A percentile compares a stretch with the other conserved stretches of the same genome.
Conservation (phyloP, 2,329 filamentous ascomycete species). For the Podosphaera xanthii region DNA sequence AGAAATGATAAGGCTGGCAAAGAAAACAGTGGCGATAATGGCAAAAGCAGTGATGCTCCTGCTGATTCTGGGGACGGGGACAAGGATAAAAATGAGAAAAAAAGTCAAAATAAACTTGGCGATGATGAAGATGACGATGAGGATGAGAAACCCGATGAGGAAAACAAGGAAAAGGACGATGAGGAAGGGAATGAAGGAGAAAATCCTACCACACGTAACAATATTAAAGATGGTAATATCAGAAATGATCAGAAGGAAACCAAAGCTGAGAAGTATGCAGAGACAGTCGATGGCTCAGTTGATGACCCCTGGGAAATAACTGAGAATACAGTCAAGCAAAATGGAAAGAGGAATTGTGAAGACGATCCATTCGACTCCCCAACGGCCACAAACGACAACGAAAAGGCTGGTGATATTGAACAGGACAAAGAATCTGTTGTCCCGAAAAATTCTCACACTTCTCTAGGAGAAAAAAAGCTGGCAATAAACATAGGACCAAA, state of each 20-base stretch:
- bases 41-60: neutral
- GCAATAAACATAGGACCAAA: no score
- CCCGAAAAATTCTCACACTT: no score
- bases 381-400: no score
- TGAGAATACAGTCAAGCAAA: no score
- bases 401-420: no score
- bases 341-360: no score
- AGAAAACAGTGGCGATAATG: neutral
- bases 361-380: no score
- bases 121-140: neutral
- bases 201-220: slow-evolving; percentile 5
- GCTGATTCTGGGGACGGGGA: neutral
- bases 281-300: no score
- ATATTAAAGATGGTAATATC: slow-evolving; percentile 9
- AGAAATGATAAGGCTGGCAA: neutral
- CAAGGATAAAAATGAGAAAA: neutral
- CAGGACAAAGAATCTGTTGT: no score
- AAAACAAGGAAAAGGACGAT: slow-evolving; percentile 11
- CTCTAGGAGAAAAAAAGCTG: no score
- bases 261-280: slow-evolving; percentile 6
- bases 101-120: neutral
- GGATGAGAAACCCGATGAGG: neutral
- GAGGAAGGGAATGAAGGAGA: slow-evolving; percentile 13
- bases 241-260: slow-evolving; percentile 15
- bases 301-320: no score